Conservation (phyloP, 208 protist genomes). For the Trypanosoma boissoni region DNA sequence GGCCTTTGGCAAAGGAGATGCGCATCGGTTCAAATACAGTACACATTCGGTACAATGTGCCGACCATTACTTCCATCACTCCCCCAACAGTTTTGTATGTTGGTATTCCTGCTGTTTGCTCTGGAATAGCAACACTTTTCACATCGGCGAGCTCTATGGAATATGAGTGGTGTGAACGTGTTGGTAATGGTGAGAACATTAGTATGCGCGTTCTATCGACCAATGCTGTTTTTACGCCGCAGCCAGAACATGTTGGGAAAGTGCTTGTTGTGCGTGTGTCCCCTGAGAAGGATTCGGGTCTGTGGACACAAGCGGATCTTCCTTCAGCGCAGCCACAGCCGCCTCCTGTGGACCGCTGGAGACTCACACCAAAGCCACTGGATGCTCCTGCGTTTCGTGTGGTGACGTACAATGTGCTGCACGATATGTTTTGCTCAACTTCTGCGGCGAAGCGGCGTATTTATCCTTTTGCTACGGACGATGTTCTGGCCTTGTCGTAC, state of each 20-base stretch:
- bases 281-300: slow-evolving; percentile 29
- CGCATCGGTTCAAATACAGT: slow-evolving; percentile 40
- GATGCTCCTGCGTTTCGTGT: slow-evolving; percentile 67
- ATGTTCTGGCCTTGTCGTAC: slow-evolving; percentile 62
- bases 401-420: slow-evolving; percentile 90
- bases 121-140: slow-evolving; percentile 55
- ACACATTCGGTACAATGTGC: slow-evolving; percentile 65
- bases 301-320: slow-evolving; percentile 69
- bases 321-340: slow-evolving; percentile 40
- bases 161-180: slow-evolving; percentile 70
- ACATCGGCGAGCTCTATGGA: slow-evolving; percentile 29
- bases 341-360: slow-evolving; percentile 58
- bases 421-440: slow-evolving; percentile 83
- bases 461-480: slow-evolving; percentile 85
- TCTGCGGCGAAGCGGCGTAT: slow-evolving; percentile 57
- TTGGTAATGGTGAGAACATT: background rate
- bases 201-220: slow-evolving; percentile 38
- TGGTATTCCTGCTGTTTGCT: slow-evolving; percentile 70
- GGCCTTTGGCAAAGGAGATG: slow-evolving; percentile 45
- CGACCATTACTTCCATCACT: slow-evolving; percentile 63
- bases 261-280: slow-evolving; percentile 56
- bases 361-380: slow-evolving; percentile 32
- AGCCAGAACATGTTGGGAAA: slow-evolving; percentile 44
- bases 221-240: slow-evolving; percentile 48
- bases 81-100: slow-evolving; percentile 58